Evolutionary conservation across 2,329 filamentous ascomycete genomes (phyloP), one percentile per base, ranked within the genome.

Genomic region (Lomentospora prolificans): DNA sequence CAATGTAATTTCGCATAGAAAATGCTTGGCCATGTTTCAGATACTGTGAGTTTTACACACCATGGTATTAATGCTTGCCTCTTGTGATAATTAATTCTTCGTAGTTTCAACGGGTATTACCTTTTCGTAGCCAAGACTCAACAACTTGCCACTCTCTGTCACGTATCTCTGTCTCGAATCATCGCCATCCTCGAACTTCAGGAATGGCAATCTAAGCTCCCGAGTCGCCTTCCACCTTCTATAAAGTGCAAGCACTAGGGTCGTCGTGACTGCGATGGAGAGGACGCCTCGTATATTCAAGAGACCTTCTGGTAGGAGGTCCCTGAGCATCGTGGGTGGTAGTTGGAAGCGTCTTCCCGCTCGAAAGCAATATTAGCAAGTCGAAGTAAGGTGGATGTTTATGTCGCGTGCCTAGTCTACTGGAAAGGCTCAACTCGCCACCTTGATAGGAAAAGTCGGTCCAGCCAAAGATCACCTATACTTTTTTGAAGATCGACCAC

Each of bases 21-120:
- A 53, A 53, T 39, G 51, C 51, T 25, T 53, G 30, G 28, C 30
- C 51, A 53, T 53, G 51, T 53, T 53, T 53, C 51, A 53, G 39
- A 33, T 53, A 53, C 51, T 53, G 9, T 53, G 2, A 36, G 9
- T 3, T 4, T 5, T 28, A 25, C 22, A 51, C 30, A 17, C 6
- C 9, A 17, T 30, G 25, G n/a, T 4, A 31, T 31, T 48, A 48
- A 48, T 48, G 24, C 44, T 48, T 10, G 22, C 24, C 22, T 19
- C 22, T 48, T 48, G 10, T 25, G 17, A 9, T 24, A 25, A 14
- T 27, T n/a, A 12, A n/a, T n/a, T 14, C 14, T 33, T 53, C 5
- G 8, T 25, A 6, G 2, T 30, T 22, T 53, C 17, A 10, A 24
- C 7, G 10, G 12, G 12, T 3, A 5, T 53, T 53, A 53, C 51